These are phyloP conservation scores for Hericium rajendrae DNA, from an alignment of 768 basidiomycete genomes.

Conservation along the genomic window DNA sequence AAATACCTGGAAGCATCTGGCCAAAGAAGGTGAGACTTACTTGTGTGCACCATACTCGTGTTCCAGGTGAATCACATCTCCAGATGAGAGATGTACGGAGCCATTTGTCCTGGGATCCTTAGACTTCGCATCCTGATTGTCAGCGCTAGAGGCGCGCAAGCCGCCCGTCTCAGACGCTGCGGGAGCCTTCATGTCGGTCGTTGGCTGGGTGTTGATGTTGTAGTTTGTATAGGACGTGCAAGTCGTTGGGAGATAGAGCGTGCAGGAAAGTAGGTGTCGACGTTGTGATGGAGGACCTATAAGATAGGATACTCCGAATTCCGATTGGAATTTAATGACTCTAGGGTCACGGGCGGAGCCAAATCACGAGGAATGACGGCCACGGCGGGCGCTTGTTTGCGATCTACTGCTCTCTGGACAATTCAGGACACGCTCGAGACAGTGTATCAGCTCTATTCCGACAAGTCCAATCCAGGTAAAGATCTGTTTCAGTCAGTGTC, in stretches of 20 bases:
- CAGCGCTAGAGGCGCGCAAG: background rate
- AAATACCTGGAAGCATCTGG: background rate
- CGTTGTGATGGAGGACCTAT: background rate
- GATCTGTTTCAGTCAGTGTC: too few relatives aligned
- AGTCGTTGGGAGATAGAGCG: background rate
- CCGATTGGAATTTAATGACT: background rate
- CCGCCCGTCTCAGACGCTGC: background rate
- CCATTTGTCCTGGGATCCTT: background rate
- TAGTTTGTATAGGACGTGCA: background rate
- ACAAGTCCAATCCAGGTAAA: too few relatives aligned
- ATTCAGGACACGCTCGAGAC: too few relatives aligned
- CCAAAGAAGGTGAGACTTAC: conserved; percentile 36
- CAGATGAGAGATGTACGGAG: conserved; percentile 36
- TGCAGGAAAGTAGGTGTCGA: background rate
- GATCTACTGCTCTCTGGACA: too few relatives aligned
- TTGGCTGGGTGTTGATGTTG: background rate
- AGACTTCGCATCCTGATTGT: background rate
- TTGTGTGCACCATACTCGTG: conserved; percentile 82
- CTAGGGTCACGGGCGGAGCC: background rate
- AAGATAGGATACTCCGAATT: background rate
- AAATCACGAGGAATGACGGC: background rate
- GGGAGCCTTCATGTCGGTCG: background rate
- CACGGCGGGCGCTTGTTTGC: too few relatives aligned
- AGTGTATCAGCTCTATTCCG: too few relatives aligned
- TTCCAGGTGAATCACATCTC: conserved; percentile 71